Percentiles rank a stretch among this genome's conserved stretches.
Conservation (phyloP, 345 rosid species). For the Aquilaria yunnanensis region DNA sequence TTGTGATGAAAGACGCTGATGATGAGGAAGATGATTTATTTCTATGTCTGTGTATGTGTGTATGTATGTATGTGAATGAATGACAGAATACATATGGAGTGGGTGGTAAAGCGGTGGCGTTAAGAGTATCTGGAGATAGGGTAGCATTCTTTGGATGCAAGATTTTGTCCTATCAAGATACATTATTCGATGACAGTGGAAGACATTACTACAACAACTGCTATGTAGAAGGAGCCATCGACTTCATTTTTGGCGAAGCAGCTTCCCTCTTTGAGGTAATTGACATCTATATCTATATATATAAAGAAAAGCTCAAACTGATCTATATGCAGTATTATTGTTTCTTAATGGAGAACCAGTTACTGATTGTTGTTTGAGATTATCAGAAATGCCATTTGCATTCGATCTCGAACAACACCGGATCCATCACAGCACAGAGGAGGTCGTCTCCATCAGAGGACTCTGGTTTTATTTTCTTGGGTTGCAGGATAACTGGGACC, state of each 20-base stretch:
- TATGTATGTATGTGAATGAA: too few species aligned
- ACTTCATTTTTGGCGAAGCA: constrained; percentile 16
- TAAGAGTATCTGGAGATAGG: constrained; percentile 17
- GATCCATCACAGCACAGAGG: constrained; percentile 13
- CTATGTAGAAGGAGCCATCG: constrained; percentile 16
- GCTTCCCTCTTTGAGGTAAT: constrained; percentile 17
- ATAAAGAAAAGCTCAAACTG: background rate
- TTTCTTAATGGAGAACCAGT: too few species aligned
- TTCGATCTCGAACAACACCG: constrained; percentile 6
- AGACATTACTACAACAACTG: constrained; percentile 17
- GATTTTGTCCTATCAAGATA: constrained; percentile 10
- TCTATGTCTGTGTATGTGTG: too few species aligned
- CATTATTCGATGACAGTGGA: constrained; percentile 10
- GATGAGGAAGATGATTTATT: too few species aligned
- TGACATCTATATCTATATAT: background rate
- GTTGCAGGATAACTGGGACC: constrained; percentile 15
- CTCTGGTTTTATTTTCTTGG: constrained; percentile 15
- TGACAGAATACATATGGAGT: constrained; percentile 11
- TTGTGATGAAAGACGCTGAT: too few species aligned
- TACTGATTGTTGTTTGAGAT: background rate
- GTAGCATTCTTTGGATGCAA: constrained; percentile 15
- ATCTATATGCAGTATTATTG: too few species aligned
- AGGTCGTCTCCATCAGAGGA: constrained; percentile 12
- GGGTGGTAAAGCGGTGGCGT: constrained; percentile 14
- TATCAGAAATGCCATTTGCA: constrained; percentile 15